phyloP scores from a whole-genome alignment of 768 basidiomycete genomes.

The Rubroboletus satanas region DNA sequence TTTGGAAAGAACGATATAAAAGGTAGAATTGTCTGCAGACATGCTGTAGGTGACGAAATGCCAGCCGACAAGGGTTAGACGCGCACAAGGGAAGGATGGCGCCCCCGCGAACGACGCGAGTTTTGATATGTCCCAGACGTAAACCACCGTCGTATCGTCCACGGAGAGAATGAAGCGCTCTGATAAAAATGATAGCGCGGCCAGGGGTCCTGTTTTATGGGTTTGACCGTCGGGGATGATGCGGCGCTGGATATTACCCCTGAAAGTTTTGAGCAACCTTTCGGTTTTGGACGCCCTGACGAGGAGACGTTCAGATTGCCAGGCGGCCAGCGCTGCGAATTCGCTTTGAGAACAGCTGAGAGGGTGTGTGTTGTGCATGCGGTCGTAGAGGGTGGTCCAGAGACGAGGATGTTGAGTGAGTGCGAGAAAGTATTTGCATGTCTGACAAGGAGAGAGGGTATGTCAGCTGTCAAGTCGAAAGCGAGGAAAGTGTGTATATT shows the following conservation, averaged over 20 bases:
- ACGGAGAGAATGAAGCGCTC: constrained; percentile 12
- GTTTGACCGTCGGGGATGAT: not conserved
- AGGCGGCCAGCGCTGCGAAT: not conserved
- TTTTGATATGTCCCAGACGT: constrained; percentile 13
- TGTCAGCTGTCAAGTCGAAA: not conserved
- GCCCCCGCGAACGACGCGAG: not conserved
- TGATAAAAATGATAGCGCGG: constrained; percentile 4
- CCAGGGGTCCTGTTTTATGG: not conserved
- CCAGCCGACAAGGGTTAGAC: constrained; percentile 9
- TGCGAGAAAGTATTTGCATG: constrained; percentile 5
- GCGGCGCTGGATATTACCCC: not conserved
- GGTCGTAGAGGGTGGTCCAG: constrained; percentile 1
- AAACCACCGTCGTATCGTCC: constrained; percentile 3
- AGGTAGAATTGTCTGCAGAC: constrained; percentile 10
- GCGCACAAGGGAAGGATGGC: not conserved
- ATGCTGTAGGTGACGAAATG: not conserved
- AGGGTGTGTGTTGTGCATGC: constrained; percentile 1
- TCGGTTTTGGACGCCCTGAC: constrained; percentile 4
- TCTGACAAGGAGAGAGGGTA: not conserved
- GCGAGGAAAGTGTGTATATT: not conserved
- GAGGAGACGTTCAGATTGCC: constrained; percentile 4
- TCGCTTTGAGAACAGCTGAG: constrained; percentile 5
- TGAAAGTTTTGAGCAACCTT: not conserved
- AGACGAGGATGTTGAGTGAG: constrained; percentile 1
- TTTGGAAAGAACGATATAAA: constrained; percentile 11